Percentiles rank a stretch among this genome's conserved stretches.
Conservation (phyloP, 2,329 filamentous ascomycete genomes). For the Ceratocystis colombiana region DNA sequence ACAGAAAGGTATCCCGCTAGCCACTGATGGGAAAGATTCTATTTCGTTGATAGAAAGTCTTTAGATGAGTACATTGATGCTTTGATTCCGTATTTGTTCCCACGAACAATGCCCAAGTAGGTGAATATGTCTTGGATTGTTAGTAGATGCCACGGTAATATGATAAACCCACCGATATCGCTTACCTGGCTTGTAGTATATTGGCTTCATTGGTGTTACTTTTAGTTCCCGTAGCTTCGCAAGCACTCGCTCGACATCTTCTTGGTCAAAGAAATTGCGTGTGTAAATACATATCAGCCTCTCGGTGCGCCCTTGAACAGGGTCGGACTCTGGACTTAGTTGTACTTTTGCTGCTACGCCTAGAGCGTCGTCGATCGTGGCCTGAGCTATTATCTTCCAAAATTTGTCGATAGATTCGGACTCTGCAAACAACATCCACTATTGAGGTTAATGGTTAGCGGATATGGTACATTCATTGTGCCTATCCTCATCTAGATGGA, state of each 20-base stretch:
- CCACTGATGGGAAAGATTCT: not conserved
- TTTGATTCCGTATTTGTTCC: slow-evolving; percentile 53
- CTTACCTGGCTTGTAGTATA: slow-evolving; percentile 71
- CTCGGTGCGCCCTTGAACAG: slow-evolving; percentile 34
- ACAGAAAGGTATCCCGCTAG: too few relatives aligned
- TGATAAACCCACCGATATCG: slow-evolving; percentile 27
- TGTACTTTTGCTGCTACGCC: slow-evolving; percentile 62
- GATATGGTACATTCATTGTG: not conserved
- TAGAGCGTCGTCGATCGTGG: slow-evolving; percentile 57
- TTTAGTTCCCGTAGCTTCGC: slow-evolving; percentile 51
- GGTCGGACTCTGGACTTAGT: slow-evolving; percentile 42
- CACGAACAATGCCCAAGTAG: slow-evolving; percentile 50
- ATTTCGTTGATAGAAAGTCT: slow-evolving; percentile 18
- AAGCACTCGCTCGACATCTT: slow-evolving; percentile 61
- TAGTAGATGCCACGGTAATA: slow-evolving; percentile 9
- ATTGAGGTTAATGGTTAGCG: slow-evolving; percentile 13
- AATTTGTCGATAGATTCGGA: slow-evolving; percentile 46
- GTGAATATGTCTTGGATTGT: slow-evolving; percentile 52
- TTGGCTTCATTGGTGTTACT: slow-evolving; percentile 44
- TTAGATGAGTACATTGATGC: slow-evolving; percentile 43
- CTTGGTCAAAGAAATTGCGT: slow-evolving; percentile 56
- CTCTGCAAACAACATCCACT: slow-evolving; percentile 67
- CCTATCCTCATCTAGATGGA: not conserved
- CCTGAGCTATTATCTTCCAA: slow-evolving; percentile 58
- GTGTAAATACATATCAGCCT: slow-evolving; percentile 72